These are phyloP conservation scores for Solanum hybrid DNA, from an alignment of 305 asterid genomes.

Conservation along the genomic window DNA sequence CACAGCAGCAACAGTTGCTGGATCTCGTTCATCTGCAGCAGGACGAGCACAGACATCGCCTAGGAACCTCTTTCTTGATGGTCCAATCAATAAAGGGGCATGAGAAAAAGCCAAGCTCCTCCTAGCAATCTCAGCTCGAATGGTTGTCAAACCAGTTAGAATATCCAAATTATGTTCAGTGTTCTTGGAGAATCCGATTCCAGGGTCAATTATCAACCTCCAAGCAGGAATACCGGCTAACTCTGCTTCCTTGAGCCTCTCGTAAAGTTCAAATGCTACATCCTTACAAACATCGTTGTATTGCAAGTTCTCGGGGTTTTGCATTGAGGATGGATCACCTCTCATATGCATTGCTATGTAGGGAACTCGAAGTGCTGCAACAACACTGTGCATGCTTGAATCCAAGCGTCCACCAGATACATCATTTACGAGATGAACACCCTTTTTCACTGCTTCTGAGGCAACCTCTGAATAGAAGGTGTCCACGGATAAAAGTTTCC, in stretches of 20 bases:
- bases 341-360: slow-evolving; percentile 84
- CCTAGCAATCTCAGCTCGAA: slow-evolving; percentile 47
- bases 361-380: slow-evolving; percentile 56
- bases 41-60: slow-evolving; percentile 59
- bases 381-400: slow-evolving; percentile 35
- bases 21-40: slow-evolving; percentile 49
- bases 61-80: slow-evolving; percentile 86
- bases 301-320: slow-evolving; percentile 44
- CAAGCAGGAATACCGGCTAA: slow-evolving; percentile 78
- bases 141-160: slow-evolving; percentile 36
- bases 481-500: slow-evolving; percentile 73
- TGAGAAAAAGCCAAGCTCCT: slow-evolving; percentile 59
- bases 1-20: slow-evolving; percentile 70
- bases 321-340: slow-evolving; percentile 86
- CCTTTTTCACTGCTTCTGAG: slow-evolving; percentile 53
- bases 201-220: slow-evolving; percentile 83
- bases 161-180: slow-evolving; percentile 68
- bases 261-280: slow-evolving; percentile 55
- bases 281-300: slow-evolving; percentile 52
- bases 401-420: slow-evolving; percentile 76
- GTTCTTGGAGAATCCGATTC: slow-evolving; percentile 79
- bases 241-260: slow-evolving; percentile 58
- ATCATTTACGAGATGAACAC: slow-evolving; percentile 74
- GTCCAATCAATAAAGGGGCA: slow-evolving; percentile 74
- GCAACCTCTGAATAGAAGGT: slow-evolving; percentile 80